Conservation (phyloP, 805 yeast genomes). For the Hanseniaspora singularis region DNA sequence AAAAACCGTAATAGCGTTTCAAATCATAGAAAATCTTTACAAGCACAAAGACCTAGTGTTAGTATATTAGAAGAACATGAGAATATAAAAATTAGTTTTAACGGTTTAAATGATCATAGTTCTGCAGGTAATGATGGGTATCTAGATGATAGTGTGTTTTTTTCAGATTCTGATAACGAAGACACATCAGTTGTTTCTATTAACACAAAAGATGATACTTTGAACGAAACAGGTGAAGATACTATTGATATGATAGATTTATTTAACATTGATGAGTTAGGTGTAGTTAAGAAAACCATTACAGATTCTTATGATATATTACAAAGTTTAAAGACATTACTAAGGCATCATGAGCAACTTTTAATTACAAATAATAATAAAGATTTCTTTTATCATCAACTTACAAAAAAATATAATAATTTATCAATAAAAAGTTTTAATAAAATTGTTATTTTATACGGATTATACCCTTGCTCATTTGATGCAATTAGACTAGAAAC, state of each 20-base stretch:
- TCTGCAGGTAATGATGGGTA: too few species aligned
- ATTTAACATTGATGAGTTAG: neutral
- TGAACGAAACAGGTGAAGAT: neutral
- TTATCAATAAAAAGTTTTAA: neutral
- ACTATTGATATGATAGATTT: too few species aligned
- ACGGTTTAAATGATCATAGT: constrained; percentile 1
- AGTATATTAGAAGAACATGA: constrained; percentile 14
- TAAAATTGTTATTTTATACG: constrained; percentile 1
- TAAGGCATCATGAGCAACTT: neutral
- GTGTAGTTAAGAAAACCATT: neutral
- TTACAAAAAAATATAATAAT: neutral
- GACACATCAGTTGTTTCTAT: neutral
- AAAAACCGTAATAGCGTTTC: too few species aligned
- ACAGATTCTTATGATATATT: neutral
- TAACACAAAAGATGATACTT: neutral
- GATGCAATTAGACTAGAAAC: neutral
- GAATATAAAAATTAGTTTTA: neutral
- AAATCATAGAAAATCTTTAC: too few species aligned
- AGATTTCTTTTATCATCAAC: neutral
- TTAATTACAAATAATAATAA: neutral
- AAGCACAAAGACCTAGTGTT: too few species aligned
- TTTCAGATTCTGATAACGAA: constrained; percentile 5
- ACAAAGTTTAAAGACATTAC: neutral
- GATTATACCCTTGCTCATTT: neutral
- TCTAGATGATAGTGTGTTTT: neutral